Base-by-base conservation (phyloP, 1,139 yeast species). In the Entelexis sorbosivorans region DNA sequence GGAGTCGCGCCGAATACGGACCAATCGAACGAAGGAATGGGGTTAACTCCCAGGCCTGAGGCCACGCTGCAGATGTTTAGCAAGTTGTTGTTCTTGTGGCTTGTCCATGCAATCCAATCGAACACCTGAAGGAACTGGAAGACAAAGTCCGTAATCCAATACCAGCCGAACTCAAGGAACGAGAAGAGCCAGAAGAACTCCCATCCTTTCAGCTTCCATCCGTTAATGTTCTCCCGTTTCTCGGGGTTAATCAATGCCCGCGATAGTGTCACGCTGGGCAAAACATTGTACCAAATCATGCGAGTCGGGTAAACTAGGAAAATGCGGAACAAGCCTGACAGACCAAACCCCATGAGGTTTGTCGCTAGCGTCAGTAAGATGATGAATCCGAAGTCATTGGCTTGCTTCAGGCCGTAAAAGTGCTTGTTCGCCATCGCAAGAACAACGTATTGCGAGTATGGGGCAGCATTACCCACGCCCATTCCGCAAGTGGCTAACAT, bases 341-440 rank as follows among this genome's bases (percentile, higher is more conserved):
- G 70, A 1, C 82, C 82, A 58, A 78, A 75, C 22, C 87, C 87
- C 61, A 81, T 63, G 55, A 73, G 72, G 61, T 79, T 80, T 6
- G 82, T 73, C 3, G 80, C 69, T 39, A 79, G 60, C 4, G 76
- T 70, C 44, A 80, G 65, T 45, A 76, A 61, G 42, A 79, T 63
- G 54, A 69, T 73, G 58, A 73, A 74, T 2, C 77, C 75, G 16
- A 61, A 60, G 39, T 61, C 62, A 43, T 44, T 50, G 1, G 58
- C 59, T 4, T 51, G 55, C 49, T 53, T 38, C 33, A 58, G 42
- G 1, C 45, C 49, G 58, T 66, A 65, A 56, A 64, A 67, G 38
- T 63, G 53, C 8, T 54, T 47, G 55, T 64, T 52, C 53, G 58
- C 59, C 63, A 57, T 68, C 44, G 63, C 61, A 19, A 60, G 45